These are phyloP conservation scores for Sporisorium scitamineum DNA, from an alignment of 1,284 basidiomycete species.

Conservation along the genomic window DNA sequence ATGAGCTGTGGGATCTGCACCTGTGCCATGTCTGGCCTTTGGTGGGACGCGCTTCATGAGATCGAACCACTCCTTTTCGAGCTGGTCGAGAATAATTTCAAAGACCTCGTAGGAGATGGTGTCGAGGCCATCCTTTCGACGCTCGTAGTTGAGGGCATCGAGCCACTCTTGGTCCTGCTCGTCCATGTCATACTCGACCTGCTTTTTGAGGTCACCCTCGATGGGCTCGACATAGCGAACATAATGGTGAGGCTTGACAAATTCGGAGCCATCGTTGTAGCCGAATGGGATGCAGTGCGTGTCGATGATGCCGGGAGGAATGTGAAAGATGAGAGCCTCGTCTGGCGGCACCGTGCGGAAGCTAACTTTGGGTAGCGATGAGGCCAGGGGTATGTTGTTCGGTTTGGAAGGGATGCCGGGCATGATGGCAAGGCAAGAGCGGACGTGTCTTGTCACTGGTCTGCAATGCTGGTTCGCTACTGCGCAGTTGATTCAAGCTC, in stretches of 20 bases:
- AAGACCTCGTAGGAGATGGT: constrained; percentile 80
- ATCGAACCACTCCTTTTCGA: constrained; percentile 99
- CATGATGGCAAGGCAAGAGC: constrained; percentile 18
- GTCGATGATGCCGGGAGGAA: constrained; percentile 55
- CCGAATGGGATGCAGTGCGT: constrained; percentile 59
- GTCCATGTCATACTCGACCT: constrained; percentile 99
- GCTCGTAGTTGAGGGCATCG: constrained; percentile 83
- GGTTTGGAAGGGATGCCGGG: constrained; percentile 51
- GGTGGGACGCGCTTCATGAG: constrained; percentile 71
- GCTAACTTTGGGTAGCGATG: constrained; percentile 61
- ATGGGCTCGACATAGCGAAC: constrained; percentile 92
- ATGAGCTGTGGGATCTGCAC: constrained; percentile 20
- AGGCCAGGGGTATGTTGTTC: constrained; percentile 62
- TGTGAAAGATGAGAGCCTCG: constrained; percentile 47
- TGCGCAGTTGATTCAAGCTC: neutral
- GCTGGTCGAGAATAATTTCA: constrained; percentile 94
- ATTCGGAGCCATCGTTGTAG: constrained; percentile 80
- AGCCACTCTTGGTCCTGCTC: constrained; percentile 99
- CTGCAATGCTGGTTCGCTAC: neutral
- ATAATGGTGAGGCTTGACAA: constrained; percentile 83
- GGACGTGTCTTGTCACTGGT: neutral
- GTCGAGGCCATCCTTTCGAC: constrained; percentile 82
- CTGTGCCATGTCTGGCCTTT: constrained; percentile 37
- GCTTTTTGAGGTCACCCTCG: constrained; percentile 88
- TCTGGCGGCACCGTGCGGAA: constrained; percentile 57